Evolutionary conservation across 1,284 basidiomycete species (phyloP), one percentile per base, ranked within the genome.

Genomic region (Papiliotrema terrestris): DNA sequence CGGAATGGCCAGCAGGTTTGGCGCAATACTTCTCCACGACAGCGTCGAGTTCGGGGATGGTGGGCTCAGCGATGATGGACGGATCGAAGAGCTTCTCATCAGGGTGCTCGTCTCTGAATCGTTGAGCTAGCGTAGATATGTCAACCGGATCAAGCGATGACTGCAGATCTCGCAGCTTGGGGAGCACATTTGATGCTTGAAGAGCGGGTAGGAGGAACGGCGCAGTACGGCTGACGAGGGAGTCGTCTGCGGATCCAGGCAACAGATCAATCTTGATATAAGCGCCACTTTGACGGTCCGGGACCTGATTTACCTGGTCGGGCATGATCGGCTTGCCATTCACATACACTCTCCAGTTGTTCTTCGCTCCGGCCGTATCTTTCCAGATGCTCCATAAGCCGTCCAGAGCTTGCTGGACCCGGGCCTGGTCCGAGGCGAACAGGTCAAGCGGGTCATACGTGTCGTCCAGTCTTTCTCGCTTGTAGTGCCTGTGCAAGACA

Each of bases 361-460:
- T 95, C 44, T 84, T 78, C 29, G 78, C 72, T 3, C 86, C 89
- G 19, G 81, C 60, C 45, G 81, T 86, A 15, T 68, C 71, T 38
- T 78, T 60, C 92, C 92, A 96, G 0, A 79, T 79, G 43, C 82
- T 75, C 85, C 86, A 91, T n/a, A 96, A 80, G 20, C 76, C 78
- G 43, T 78, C 71, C n/a, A 95, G 69, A 6, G 90, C 89, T n/a
- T 78, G 79, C 11, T 60, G 69, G 23, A 89, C 74, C 17, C 90
- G 82, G 23, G 45, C 56, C 51, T 80, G 71, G 13, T 89, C 81
- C 2, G 79, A 79, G 15, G 91, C 92, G 74, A 84, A 96, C 23
- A 96, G 78, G 75, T 96, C 92, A 48, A 96, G 77, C 1, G 92
- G 92, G 69, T 91, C 92, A 73, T 89, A 96, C 1, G 39, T 47